Base-by-base conservation (phyloP, 2,329 filamentous ascomycete species). In the Exophiala mesophila region DNA sequence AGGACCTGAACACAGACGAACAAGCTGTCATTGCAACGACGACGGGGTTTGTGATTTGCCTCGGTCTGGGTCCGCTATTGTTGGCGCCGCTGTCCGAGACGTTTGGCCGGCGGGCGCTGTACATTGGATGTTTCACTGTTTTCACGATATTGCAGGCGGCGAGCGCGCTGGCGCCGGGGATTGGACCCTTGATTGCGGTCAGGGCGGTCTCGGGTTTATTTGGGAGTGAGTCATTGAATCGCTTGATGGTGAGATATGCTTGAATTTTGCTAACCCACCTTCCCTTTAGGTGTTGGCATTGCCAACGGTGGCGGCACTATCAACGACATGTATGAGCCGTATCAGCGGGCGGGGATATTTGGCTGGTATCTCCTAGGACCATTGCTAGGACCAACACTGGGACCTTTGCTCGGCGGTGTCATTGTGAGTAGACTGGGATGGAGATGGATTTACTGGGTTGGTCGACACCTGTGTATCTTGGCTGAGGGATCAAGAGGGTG, bases 51-150 rank as follows among this genome's bases (percentile, higher is more conserved):
- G 68, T 74, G 3, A 61, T 74, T 33, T 68, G 70, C 61, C 59
- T 74, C 1, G 71, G 71, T 6, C 55, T 83, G 44, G 84, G 83
- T 0, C 84, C 84, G 1, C 74, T 78, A 1, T 68, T 88, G 12
- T 85, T 83, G 70, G 84, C 83, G 1, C 85, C 85, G 1, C 65
- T 88, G 3, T 85, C 80, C 2, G 85, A 90, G 65, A 68, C 85
- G 26, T 77, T 73, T 55, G 85, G 85, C 23, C 76, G 85, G 21
- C 70, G 77, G 23, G 59, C 82, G 28, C 85, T 88, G 59, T 80
- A 80, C 40, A 63, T 86, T 53, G 81, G 83, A 61, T 79, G 77
- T 36, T 72, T 85, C 44, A 77, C 74, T 5, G 72, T 78, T 33
- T 83, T 79, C 8, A 77, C 77, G 3, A 74, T 72, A 6, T 54